Evolutionary conservation across 1,284 basidiomycete genomes (phyloP).

Genomic region (Amylostereum areolatum): DNA sequence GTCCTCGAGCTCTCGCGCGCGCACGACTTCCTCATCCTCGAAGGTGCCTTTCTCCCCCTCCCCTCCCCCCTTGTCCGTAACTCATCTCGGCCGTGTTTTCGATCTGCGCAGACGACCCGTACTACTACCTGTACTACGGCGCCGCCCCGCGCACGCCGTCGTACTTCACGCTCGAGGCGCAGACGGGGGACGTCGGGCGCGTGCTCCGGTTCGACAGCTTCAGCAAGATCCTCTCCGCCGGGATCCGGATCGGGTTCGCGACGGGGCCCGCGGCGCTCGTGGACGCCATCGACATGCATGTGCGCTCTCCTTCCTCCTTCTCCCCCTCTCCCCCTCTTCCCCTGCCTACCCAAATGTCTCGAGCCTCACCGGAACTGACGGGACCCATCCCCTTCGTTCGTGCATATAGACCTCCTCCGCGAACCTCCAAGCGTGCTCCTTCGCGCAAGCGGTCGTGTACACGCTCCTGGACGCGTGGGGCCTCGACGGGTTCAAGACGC

Average conservation of each 20-base stretch:
- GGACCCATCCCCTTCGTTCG: slow-evolving; percentile 13
- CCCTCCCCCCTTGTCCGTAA: not conserved
- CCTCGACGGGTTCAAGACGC: slow-evolving; percentile 69
- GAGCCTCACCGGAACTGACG: too few species aligned
- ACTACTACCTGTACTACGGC: slow-evolving; percentile 71
- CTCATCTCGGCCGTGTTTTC: slow-evolving; percentile 1
- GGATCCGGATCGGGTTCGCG: slow-evolving; percentile 77
- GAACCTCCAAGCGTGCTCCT: slow-evolving; percentile 75
- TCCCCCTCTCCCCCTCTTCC: slow-evolving; percentile 1
- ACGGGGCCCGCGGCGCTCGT: slow-evolving; percentile 75
- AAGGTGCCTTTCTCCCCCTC: slow-evolving; percentile 44
- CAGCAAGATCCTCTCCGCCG: slow-evolving; percentile 83
- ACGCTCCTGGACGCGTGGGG: slow-evolving; percentile 76
- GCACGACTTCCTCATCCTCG: slow-evolving; percentile 77
- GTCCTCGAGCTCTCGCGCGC: slow-evolving; percentile 73
- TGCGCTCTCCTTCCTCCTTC: slow-evolving; percentile 27
- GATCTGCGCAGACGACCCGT: slow-evolving; percentile 61
- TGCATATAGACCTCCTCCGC: slow-evolving; percentile 52
- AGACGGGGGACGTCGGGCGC: slow-evolving; percentile 56
- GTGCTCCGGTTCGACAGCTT: slow-evolving; percentile 86
- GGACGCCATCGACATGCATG: slow-evolving; percentile 69
- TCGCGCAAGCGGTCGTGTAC: slow-evolving; percentile 74
- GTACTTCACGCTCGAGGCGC: slow-evolving; percentile 73
- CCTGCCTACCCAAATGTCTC: too few species aligned
- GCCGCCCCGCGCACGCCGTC: slow-evolving; percentile 58